These are phyloP conservation scores for Oryza punctata DNA, from an alignment of 176 grass and related monocot species.

Conservation along the genomic window DNA sequence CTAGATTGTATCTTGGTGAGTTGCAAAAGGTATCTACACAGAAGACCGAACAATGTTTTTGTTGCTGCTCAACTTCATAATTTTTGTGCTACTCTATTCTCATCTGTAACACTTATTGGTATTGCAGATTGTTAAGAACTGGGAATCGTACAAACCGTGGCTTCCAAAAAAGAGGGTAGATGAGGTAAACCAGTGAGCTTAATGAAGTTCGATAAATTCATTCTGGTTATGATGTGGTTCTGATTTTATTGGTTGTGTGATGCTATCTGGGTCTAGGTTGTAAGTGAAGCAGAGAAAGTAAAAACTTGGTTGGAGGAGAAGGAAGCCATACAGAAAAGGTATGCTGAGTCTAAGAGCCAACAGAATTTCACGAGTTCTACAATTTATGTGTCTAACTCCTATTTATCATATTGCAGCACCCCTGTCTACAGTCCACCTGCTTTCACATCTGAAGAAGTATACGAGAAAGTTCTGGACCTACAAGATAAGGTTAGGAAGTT, in stretches of 20 bases:
- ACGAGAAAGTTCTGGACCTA: slow-evolving; percentile 65
- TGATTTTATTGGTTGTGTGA: slow-evolving; percentile 35
- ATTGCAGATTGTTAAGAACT: slow-evolving; percentile 83
- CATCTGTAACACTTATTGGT: background rate
- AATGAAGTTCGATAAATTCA: slow-evolving; percentile 21
- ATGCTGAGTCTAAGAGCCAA: slow-evolving; percentile 10
- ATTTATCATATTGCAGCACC: slow-evolving; percentile 50
- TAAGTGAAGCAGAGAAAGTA: slow-evolving; percentile 77
- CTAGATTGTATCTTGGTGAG: slow-evolving; percentile 72
- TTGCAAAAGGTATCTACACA: slow-evolving; percentile 54
- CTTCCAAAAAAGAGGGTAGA: slow-evolving; percentile 84
- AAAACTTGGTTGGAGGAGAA: slow-evolving; percentile 88
- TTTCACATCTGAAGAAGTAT: slow-evolving; percentile 89
- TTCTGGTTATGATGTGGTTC: slow-evolving; percentile 23
- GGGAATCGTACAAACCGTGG: slow-evolving; percentile 94
- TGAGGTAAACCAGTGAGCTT: slow-evolving; percentile 56
- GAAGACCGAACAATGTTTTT: background rate
- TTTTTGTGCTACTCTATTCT: slow-evolving; percentile 22
- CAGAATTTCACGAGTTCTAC: background rate
- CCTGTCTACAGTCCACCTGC: slow-evolving; percentile 54
- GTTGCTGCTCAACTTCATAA: background rate
- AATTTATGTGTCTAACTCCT: slow-evolving; percentile 19
- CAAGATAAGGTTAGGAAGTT: slow-evolving; percentile 75
- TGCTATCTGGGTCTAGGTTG: slow-evolving; percentile 53
- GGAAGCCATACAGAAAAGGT: slow-evolving; percentile 90